Conservation (phyloP, 2,329 filamentous ascomycete species). For the Colletotrichum sp. region DNA sequence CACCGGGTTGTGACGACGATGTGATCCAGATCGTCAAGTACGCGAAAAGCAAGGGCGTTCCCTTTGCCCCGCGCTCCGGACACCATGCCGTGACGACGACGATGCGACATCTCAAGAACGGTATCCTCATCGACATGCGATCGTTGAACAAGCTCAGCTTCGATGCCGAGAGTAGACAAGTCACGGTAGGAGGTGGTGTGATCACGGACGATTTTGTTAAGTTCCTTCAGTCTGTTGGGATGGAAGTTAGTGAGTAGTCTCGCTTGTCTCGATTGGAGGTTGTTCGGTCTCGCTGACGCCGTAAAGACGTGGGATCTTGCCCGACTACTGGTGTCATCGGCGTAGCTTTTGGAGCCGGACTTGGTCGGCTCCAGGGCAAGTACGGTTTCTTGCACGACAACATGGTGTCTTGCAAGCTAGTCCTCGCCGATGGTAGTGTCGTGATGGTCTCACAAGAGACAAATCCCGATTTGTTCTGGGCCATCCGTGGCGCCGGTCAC, state of each 20-base stretch:
- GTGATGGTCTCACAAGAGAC: conserved; percentile 26
- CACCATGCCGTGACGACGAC: conserved; percentile 22
- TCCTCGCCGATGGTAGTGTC: conserved; percentile 28
- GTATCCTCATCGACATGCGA: conserved; percentile 28
- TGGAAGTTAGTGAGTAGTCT: conserved; percentile 11
- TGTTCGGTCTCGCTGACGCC: not conserved
- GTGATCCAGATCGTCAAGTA: conserved; percentile 13
- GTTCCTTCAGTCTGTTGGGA: conserved; percentile 1
- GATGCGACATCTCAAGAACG: conserved; percentile 17
- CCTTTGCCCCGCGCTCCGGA: conserved; percentile 17
- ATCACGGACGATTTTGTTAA: conserved; percentile 12
- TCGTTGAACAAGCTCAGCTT: conserved; percentile 25
- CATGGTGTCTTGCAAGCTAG: conserved; percentile 34
- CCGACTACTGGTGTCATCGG: conserved; percentile 31
- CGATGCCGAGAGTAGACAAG: conserved; percentile 11
- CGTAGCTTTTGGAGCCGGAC: conserved; percentile 34
- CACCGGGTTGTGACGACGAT: not conserved
- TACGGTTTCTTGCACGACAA: conserved; percentile 32
- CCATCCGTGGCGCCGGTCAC: conserved; percentile 52
- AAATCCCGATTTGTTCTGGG: conserved; percentile 50
- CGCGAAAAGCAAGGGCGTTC: conserved; percentile 1
- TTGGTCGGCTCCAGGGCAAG: conserved; percentile 30
- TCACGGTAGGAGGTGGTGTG: not conserved
- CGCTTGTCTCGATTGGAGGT: not conserved
- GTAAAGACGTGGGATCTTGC: not conserved